A percentile compares a stretch with the other conserved stretches of the same genome.
phyloP scores from a whole-genome alignment of 2,329 filamentous ascomycete genomes.

The Knufia fluminis region DNA sequence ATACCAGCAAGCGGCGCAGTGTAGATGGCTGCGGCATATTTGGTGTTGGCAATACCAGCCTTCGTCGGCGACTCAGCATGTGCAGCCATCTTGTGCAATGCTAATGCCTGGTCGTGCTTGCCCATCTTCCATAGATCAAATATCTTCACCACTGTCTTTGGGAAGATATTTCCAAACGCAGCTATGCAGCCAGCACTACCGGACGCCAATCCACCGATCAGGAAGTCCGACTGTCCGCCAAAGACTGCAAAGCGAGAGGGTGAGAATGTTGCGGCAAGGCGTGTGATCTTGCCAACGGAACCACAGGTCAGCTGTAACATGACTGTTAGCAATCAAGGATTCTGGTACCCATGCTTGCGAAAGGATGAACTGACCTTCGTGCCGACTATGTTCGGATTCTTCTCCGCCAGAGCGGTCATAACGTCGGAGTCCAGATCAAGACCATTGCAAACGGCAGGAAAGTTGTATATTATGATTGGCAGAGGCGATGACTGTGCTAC shows the following conservation, averaged over 20 bases:
- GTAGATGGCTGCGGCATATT: slow-evolving; percentile 56
- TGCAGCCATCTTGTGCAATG: slow-evolving; percentile 52
- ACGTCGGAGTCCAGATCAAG: slow-evolving; percentile 58
- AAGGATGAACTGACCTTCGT: slow-evolving; percentile 38
- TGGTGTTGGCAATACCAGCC: slow-evolving; percentile 57
- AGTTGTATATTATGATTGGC: slow-evolving; percentile 59
- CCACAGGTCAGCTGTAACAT: slow-evolving; percentile 46
- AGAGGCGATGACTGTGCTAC: slow-evolving; percentile 45
- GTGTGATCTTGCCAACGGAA: slow-evolving; percentile 51
- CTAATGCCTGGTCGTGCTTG: slow-evolving; percentile 48
- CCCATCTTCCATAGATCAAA: slow-evolving; percentile 55
- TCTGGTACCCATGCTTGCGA: no score
- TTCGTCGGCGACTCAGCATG: slow-evolving; percentile 59
- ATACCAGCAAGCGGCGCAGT: slow-evolving; percentile 53
- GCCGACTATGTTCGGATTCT: slow-evolving; percentile 50
- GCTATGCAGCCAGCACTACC: slow-evolving; percentile 49
- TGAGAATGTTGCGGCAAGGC: slow-evolving; percentile 44
- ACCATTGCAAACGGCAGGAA: slow-evolving; percentile 59
- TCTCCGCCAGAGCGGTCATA: slow-evolving; percentile 45
- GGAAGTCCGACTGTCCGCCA: slow-evolving; percentile 64
- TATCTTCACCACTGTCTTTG: slow-evolving; percentile 47
- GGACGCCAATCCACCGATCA: slow-evolving; percentile 47
- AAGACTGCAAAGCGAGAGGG: slow-evolving; percentile 55
- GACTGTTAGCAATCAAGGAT: no score
- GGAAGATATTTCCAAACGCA: slow-evolving; percentile 50